Base-by-base conservation (phyloP, 1,139 yeast genomes). In the Petasospora rhodanensis region DNA sequence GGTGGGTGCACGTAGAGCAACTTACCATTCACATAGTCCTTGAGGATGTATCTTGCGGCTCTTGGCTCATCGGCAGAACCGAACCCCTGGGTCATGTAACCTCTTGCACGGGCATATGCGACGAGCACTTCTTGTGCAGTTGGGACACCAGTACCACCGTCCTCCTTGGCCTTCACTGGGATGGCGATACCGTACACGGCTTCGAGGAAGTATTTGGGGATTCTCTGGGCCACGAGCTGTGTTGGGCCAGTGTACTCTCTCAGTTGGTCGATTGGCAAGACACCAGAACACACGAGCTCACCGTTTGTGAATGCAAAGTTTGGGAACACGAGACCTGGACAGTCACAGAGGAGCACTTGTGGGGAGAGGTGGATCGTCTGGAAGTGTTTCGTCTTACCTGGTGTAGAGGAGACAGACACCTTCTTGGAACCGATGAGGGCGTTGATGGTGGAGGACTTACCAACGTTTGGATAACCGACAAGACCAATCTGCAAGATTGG, bases 261-360 rank as follows among this genome's bases (percentile, higher is more conserved):
- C 42, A 93, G 70, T 62, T 93, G 98, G 64, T 93, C 98, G 51
- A 93, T 91, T 14, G 99, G 98, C 40, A 93, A 70, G 9, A 93
- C 96, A 71, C 99, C 99, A 55, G 87, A 86, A 66, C 97, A 87
- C 0, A 93, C 98, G 52, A 93, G 73, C 54, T 93, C 99, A 49
- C 95, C 97, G 54, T 89, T 87, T 17, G 96, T 85, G 56, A 84
- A 84, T 14, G 98, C 97, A 58, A 91, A 93, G 55, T 91, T 93
- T 22, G 99, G 98, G 68, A 93, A 93, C 15, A 93, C 99, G 46
- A 93, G 70, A 71, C 99, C 99, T 3, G 99, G 99, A 70, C 99
- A 93, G 70, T 93, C 99, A 63, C 98, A 91, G 34, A 93, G 69
- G 47, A 86, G 70, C 7, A 91, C 94, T 28, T 81, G 71, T 31